phyloP scores from a whole-genome alignment of 179 eudicot species.

The Beta macrorhiza region DNA sequence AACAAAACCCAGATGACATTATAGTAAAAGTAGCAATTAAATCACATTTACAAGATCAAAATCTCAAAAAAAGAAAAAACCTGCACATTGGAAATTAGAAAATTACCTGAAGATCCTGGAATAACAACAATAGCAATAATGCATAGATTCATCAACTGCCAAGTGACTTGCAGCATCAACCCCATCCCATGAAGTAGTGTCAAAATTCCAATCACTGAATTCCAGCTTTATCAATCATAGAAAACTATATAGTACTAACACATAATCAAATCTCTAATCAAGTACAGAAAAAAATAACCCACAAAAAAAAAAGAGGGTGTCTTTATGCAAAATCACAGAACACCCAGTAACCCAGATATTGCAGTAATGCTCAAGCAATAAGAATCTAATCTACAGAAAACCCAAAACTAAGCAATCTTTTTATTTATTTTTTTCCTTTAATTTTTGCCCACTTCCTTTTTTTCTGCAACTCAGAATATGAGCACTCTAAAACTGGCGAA shows the following conservation, averaged over 20 bases:
- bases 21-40: not conserved
- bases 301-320: slow-evolving; percentile 14
- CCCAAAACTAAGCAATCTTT: slow-evolving; percentile 33
- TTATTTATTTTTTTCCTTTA: not conserved
- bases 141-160: slow-evolving; percentile 40
- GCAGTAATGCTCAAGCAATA: slow-evolving; percentile 51
- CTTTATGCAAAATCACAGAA: slow-evolving; percentile 50
- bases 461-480: slow-evolving; percentile 11
- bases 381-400: slow-evolving; percentile 35
- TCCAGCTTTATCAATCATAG: slow-evolving; percentile 25
- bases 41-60: slow-evolving; percentile 11
- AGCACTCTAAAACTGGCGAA: slow-evolving; percentile 36
- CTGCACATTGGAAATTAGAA: slow-evolving; percentile 15
- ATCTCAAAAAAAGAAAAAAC: not conserved
- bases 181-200: slow-evolving; percentile 52
- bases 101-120: slow-evolving; percentile 72
- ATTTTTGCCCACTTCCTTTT: not conserved
- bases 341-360: slow-evolving; percentile 39
- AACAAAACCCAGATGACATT: slow-evolving; percentile 7
- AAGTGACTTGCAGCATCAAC: slow-evolving; percentile 42
- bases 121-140: slow-evolving; percentile 40
- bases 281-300: slow-evolving; percentile 1
- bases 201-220: slow-evolving; percentile 12
- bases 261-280: not conserved
- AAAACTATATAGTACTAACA: slow-evolving; percentile 5